These are phyloP conservation scores for Lavandula angustifolia DNA, from an alignment of 257 asterid genomes.

Conservation along the genomic window DNA sequence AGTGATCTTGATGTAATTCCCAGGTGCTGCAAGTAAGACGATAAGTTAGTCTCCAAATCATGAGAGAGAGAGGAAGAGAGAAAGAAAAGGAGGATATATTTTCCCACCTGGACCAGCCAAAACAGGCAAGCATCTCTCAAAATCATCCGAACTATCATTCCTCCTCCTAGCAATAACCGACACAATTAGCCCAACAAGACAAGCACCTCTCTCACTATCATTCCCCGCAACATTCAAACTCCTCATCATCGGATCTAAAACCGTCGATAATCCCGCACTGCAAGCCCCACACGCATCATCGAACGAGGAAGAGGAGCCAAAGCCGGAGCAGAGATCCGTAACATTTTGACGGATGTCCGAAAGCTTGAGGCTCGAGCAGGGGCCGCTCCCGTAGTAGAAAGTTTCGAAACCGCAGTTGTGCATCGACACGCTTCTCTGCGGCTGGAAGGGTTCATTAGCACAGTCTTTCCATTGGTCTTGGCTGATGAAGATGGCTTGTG, in stretches of 20 bases:
- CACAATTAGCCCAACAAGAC: constrained; percentile 51
- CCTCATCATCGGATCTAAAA: constrained; percentile 32
- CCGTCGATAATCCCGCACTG: constrained; percentile 30
- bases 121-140: constrained; percentile 63
- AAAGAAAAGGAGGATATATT: not conserved
- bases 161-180: constrained; percentile 45
- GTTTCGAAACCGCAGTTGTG: constrained; percentile 48
- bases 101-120: constrained; percentile 48
- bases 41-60: constrained; percentile 7
- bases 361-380: constrained; percentile 45
- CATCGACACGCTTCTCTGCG: constrained; percentile 48
- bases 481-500: constrained; percentile 41
- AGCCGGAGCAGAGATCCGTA: constrained; percentile 40
- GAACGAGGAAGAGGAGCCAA: constrained; percentile 38
- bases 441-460: constrained; percentile 34
- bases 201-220: constrained; percentile 44
- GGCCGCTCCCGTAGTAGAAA: constrained; percentile 42
- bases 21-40: constrained; percentile 44
- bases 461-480: constrained; percentile 50
- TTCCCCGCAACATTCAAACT: constrained; percentile 11
- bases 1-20: constrained; percentile 50
- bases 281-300: constrained; percentile 54
- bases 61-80: constrained; percentile 4
- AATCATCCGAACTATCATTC: constrained; percentile 40
- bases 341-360: constrained; percentile 28